Evolutionary conservation across 2,329 filamentous ascomycete species (phyloP).

Genomic region (Tolypocladium cylindrosporum): DNA sequence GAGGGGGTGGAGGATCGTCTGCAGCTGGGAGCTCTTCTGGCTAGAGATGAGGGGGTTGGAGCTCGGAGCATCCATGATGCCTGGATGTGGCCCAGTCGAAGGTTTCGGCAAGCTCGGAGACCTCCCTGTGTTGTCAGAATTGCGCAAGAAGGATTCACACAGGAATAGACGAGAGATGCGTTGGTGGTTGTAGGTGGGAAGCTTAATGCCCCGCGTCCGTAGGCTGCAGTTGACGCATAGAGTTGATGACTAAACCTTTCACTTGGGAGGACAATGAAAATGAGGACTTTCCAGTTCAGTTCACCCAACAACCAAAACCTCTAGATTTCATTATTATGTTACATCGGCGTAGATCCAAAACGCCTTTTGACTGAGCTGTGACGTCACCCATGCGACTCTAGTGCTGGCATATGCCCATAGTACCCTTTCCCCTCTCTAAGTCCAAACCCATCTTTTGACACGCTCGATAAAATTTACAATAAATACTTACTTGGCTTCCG

Average conservation of each 20-base stretch:
- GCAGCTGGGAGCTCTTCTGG: conserved; percentile 62
- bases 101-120: not conserved
- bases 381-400: not conserved
- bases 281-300: not conserved
- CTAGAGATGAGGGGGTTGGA: conserved; percentile 53
- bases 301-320: not conserved
- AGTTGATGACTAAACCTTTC: not conserved
- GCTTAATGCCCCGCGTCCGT: not conserved
- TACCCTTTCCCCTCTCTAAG: not conserved
- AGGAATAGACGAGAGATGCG: not conserved
- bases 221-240: not conserved
- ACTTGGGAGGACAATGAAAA: too few species aligned
- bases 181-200: not conserved
- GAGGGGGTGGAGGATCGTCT: conserved; percentile 81
- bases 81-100: not conserved
- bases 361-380: not conserved
- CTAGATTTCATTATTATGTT: not conserved
- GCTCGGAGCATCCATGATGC: conserved; percentile 36
- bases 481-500: not conserved
- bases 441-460: not conserved
- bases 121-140: not conserved
- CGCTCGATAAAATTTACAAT: not conserved
- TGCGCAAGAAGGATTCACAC: not conserved
- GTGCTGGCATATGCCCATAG: not conserved
- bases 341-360: not conserved